Percentiles rank a stretch among this genome's conserved stretches.
Conservation (phyloP, 306 rosid genomes). For the Gleditsia sinensis region DNA sequence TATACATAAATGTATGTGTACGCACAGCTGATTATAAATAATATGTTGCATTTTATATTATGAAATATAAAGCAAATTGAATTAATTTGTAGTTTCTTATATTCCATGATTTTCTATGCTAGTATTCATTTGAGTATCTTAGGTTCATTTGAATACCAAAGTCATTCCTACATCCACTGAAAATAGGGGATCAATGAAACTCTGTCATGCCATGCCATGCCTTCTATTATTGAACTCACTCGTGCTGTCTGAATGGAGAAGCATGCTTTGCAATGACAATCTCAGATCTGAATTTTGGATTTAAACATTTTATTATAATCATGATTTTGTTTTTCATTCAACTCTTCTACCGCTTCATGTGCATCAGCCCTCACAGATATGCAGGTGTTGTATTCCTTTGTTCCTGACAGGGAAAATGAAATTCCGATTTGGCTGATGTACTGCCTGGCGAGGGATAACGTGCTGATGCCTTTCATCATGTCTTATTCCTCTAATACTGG, state of each 20-base stretch:
- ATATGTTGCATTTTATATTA: no score
- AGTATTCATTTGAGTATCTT: no score
- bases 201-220: constrained; percentile 68
- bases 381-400: constrained; percentile 94
- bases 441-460: constrained; percentile 54
- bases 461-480: constrained; percentile 22
- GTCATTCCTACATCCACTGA: constrained; percentile 68
- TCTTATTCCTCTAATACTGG: constrained; percentile 39
- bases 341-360: constrained; percentile 84
- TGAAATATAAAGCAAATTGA: no score
- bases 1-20: no score
- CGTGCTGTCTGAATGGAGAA: constrained; percentile 92
- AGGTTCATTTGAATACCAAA: no score
- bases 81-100: no score
- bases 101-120: no score
- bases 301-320: constrained; percentile 79
- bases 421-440: constrained; percentile 65
- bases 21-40: no score
- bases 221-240: constrained; percentile 75
- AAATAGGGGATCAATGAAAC: constrained; percentile 78
- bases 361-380: constrained; percentile 77
- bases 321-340: constrained; percentile 86
- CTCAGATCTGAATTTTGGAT: constrained; percentile 92
- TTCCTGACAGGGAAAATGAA: constrained; percentile 61
- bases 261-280: constrained; percentile 77